Base-by-base conservation (phyloP, 2,329 filamentous ascomycete genomes). In the Aureobasidium sp. region DNA sequence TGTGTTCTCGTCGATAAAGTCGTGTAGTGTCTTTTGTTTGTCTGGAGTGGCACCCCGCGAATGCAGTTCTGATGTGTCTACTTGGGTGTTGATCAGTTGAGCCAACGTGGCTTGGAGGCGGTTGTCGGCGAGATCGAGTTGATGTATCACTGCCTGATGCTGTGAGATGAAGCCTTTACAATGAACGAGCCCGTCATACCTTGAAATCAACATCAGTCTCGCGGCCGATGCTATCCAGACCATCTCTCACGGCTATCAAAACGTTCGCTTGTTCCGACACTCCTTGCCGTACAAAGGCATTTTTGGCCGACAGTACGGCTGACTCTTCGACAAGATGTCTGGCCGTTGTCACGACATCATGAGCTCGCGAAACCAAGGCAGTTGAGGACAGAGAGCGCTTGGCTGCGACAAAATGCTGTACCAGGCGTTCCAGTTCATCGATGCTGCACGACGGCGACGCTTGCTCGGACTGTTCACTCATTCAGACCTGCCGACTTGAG, bases 311-410 rank as follows among this genome's bases (percentile, higher is more conserved):
- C 4, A 95, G 81, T 10, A 92, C 81, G 59, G 90, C 87, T 52
- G 87, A 87, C 67, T 94, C 88, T 71, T 96, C 90, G 66, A 96
- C 81, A 37, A 90, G 84, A 36, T 82, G 78, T 37, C 91, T 87
- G 5, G 92, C 90, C 15, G 84, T 80, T 24, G 85, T 90, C 48
- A 94, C 88, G 62, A 97, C 86, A 70, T 95, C 89, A 71, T 94
- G 92, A 66, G 92, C 92, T 64, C 90, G 89, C 72, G 90, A 87
- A 57, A 97, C 90, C 65, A 72, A 64, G 46, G 82, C 85, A 73
- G 95, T 92, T 12, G 91, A 91, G 17, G 89, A 89, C 5, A 97
- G 82, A 1, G 92, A 92, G 48, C 90, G 86, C 73, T 97, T 97
- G 9, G 93, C 89, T 34, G 88, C 87, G 44, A 97, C 85, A 39